Conservation (phyloP, 164 flowering plant species). For the Aristolochia fimbriata region DNA sequence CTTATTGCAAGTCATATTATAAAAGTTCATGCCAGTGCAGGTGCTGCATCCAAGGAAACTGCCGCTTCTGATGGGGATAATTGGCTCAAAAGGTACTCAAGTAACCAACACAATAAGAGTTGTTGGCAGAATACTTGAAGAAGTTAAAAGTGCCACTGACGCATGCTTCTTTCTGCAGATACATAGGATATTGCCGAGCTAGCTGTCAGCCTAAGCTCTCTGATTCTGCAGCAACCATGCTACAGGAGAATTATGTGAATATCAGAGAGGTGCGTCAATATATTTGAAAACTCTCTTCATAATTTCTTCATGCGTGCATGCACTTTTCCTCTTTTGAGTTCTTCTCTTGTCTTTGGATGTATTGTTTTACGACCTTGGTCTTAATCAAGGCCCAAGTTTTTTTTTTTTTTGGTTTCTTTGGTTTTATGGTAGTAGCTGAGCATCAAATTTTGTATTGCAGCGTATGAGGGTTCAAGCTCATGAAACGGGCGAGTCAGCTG, state of each 20-base stretch:
- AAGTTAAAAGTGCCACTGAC: background rate
- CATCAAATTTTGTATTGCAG: constrained; percentile 19
- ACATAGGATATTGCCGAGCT: constrained; percentile 75
- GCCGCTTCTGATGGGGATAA: constrained; percentile 70
- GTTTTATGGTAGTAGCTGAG: background rate
- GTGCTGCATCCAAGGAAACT: constrained; percentile 31
- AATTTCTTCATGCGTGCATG: background rate
- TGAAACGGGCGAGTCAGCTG: constrained; percentile 89
- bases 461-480: constrained; percentile 92
- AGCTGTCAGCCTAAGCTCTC: constrained; percentile 83
- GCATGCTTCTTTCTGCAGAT: constrained; percentile 33
- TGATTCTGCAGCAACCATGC: constrained; percentile 63
- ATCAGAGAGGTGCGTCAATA: constrained; percentile 69
- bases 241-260: constrained; percentile 75
- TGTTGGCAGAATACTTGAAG: no score
- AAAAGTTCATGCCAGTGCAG: constrained; percentile 82
- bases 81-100: constrained; percentile 84
- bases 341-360: background rate
- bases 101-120: background rate
- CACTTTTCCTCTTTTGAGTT: no score
- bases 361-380: background rate
- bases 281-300: background rate
- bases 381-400: background rate
- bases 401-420: no score
- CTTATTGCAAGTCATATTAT: constrained; percentile 89